Evolutionary conservation across 441 rosid genomes (phyloP).

Genomic region (Euphorbia corollata): DNA sequence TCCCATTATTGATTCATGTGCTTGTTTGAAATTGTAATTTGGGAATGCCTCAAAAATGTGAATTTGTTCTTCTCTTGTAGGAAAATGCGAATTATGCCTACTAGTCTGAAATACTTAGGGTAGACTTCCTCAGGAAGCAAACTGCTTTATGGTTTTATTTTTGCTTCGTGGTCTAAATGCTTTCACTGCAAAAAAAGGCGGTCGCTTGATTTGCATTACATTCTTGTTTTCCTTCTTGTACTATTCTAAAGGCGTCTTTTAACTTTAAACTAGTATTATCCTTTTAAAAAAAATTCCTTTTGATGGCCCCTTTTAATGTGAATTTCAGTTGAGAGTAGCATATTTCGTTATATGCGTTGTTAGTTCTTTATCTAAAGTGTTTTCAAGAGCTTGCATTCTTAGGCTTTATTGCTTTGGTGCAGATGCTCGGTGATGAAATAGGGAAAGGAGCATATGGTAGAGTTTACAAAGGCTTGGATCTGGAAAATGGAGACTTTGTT

Average conservation of each 20-base stretch:
- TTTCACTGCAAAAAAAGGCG: not conserved
- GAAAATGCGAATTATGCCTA: not conserved
- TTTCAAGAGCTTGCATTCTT: not conserved
- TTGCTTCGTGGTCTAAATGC: not conserved
- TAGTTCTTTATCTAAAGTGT: not conserved
- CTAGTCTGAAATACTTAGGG: not conserved
- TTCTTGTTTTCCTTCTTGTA: not conserved
- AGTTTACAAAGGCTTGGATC: constrained; percentile 95
- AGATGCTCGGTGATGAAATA: constrained; percentile 99
- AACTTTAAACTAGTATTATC: not conserved
- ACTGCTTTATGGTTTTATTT: not conserved
- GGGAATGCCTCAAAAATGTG: not conserved
- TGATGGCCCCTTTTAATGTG: too few species aligned
- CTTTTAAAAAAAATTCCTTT: not conserved
- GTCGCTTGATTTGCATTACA: not conserved
- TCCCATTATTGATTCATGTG: not conserved
- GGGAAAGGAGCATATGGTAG: constrained; percentile 99
- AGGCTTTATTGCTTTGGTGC: constrained; percentile 15
- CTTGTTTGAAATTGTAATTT: not conserved
- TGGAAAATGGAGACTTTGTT: constrained; percentile 95
- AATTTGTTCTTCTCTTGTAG: not conserved
- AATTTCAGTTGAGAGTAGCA: not conserved
- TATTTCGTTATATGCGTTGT: not conserved
- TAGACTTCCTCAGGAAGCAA: not conserved
- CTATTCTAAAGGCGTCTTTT: not conserved